A percentile compares a stretch with the other conserved stretches of the same genome.
Evolutionary conservation across 2,329 filamentous ascomycete species (phyloP).

Genomic region (Scedosporium boydii): DNA sequence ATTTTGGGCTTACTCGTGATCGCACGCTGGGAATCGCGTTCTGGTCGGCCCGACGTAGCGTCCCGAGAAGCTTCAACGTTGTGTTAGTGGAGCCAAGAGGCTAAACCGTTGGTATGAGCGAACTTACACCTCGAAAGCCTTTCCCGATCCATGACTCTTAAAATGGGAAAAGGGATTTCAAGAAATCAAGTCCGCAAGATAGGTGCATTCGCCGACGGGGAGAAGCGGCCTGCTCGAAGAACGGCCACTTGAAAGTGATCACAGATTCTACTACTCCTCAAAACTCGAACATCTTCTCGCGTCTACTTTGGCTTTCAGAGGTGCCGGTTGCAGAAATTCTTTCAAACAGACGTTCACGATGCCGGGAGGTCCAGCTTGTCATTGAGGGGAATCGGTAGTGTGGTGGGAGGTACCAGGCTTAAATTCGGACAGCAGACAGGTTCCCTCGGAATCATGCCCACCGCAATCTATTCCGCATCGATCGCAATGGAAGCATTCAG

Average conservation of each 20-base stretch:
- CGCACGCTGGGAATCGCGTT: neutral
- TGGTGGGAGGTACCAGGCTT: neutral
- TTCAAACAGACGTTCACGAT: neutral
- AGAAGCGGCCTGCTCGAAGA: neutral
- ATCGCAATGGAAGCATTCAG: neutral
- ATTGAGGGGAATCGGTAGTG: neutral
- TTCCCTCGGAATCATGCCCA: neutral
- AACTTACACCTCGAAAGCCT: neutral
- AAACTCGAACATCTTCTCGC: neutral
- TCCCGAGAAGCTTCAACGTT: neutral
- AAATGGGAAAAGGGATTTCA: neutral
- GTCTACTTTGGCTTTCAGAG: neutral
- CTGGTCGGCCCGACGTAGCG: neutral
- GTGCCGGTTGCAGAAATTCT: neutral
- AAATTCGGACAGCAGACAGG: neutral
- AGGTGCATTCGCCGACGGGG: no score
- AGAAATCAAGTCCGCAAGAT: no score
- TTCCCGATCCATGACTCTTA: neutral
- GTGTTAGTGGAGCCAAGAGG: neutral
- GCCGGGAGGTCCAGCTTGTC: neutral
- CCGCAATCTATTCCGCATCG: conserved; percentile 1
- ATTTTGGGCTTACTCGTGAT: neutral
- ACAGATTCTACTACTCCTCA: neutral
- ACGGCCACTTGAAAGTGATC: neutral
- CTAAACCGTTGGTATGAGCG: neutral